A percentile compares a stretch with the other conserved stretches of the same genome.
Evolutionary conservation across 768 basidiomycete species (phyloP).

Genomic region (Antrodiella citrinella): DNA sequence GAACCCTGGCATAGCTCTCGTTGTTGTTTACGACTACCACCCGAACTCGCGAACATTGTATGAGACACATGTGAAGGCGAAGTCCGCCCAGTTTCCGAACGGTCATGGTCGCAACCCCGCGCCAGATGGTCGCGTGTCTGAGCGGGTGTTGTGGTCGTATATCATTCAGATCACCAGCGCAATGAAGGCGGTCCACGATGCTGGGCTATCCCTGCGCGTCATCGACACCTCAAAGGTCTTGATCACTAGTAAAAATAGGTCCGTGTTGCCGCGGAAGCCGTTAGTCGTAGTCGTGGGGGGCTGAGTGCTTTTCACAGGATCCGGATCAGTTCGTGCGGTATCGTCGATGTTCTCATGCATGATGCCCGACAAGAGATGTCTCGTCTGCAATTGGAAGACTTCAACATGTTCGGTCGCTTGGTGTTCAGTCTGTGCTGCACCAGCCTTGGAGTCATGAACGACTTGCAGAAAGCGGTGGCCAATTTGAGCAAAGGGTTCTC

Average conservation of each 20-base stretch:
- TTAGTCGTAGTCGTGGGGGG: not conserved
- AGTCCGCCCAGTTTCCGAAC: slow-evolving; percentile 29
- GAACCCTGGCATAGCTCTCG: slow-evolving; percentile 77
- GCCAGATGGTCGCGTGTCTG: slow-evolving; percentile 42
- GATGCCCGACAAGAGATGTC: slow-evolving; percentile 50
- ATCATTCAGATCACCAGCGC: slow-evolving; percentile 85
- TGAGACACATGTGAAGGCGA: slow-evolving; percentile 66
- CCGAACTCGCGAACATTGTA: slow-evolving; percentile 76
- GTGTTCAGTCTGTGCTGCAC: slow-evolving; percentile 64
- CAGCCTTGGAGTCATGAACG: slow-evolving; percentile 50
- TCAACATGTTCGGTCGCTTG: slow-evolving; percentile 78
- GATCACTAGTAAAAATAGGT: slow-evolving; percentile 87
- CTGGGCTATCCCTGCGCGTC: slow-evolving; percentile 70
- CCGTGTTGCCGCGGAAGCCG: not conserved
- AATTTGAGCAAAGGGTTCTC: slow-evolving; percentile 66
- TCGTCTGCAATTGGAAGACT: slow-evolving; percentile 78
- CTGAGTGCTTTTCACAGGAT: slow-evolving; percentile 36
- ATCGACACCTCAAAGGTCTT: slow-evolving; percentile 85
- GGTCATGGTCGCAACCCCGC: slow-evolving; percentile 25
- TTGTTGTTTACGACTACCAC: slow-evolving; percentile 87
- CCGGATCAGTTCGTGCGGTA: slow-evolving; percentile 79
- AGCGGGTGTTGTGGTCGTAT: slow-evolving; percentile 87
- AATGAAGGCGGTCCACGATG: slow-evolving; percentile 78
- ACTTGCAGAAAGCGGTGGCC: slow-evolving; percentile 68
- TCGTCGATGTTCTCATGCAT: slow-evolving; percentile 79